A percentile compares a stretch with the other conserved stretches of the same genome.
Conservation (phyloP, 345 rosid species). For the Kernera saxatilis region DNA sequence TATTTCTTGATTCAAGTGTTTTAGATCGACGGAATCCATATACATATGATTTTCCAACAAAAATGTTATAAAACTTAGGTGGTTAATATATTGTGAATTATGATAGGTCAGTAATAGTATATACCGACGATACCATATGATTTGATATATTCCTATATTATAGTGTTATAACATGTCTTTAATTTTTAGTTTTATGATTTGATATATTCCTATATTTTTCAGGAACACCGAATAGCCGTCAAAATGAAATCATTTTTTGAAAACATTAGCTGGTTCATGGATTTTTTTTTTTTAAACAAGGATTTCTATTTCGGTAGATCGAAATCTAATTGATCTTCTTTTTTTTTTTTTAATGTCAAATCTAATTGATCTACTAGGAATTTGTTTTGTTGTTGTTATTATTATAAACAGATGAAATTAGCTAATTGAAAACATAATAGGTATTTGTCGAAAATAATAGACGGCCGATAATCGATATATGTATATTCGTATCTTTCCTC, state of each 20-base stretch:
- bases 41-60: neutral
- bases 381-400: no score
- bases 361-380: no score
- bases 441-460: neutral
- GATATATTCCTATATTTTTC: neutral
- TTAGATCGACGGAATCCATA: neutral
- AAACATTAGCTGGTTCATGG: neutral
- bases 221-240: neutral
- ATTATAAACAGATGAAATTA: no score
- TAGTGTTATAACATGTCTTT: neutral
- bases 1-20: constrained; percentile 14
- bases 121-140: neutral
- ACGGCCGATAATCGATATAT: neutral
- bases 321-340: no score
- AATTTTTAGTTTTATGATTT: no score
- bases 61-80: neutral
- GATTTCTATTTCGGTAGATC: no score
- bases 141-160: neutral
- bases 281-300: no score
- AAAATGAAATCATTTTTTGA: neutral
- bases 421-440: neutral
- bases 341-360: no score
- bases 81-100: neutral
- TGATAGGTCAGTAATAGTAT: neutral
- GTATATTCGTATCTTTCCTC: constrained; percentile 12